Evolutionary conservation across 2,329 filamentous ascomycete species (phyloP).

Genomic region (Pezicula rhizophila): DNA sequence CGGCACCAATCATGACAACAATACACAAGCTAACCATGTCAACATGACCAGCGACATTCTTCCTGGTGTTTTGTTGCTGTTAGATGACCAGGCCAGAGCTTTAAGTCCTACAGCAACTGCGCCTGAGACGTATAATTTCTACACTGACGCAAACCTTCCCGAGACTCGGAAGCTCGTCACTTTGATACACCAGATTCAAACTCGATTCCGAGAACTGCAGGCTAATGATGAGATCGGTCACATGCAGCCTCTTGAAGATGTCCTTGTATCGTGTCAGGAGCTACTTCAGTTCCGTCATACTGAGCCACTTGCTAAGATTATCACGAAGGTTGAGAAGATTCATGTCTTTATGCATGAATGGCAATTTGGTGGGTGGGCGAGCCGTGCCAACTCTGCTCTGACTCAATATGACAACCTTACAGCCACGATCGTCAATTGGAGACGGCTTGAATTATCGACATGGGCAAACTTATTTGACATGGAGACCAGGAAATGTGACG

Average conservation of each 20-base stretch:
- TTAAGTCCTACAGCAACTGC: conserved; percentile 34
- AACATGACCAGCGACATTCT: conserved; percentile 50
- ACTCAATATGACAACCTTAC: conserved; percentile 73
- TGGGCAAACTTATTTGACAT: conserved; percentile 87
- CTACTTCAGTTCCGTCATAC: conserved; percentile 69
- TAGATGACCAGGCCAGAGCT: conserved; percentile 54
- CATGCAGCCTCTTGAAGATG: conserved; percentile 74
- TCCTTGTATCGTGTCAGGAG: conserved; percentile 67
- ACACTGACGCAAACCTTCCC: conserved; percentile 69
- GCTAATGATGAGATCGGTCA: conserved; percentile 59
- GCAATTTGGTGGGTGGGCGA: conserved; percentile 82
- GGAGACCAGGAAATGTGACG: conserved; percentile 68
- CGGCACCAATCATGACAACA: conserved; percentile 13
- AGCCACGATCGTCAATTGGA: conserved; percentile 77
- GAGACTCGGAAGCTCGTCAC: conserved; percentile 70
- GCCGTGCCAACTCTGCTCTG: conserved; percentile 65
- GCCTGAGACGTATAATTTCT: conserved; percentile 72
- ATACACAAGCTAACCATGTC: conserved; percentile 18
- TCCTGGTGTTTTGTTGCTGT: conserved; percentile 56
- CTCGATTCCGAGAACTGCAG: conserved; percentile 68
- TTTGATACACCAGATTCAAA: conserved; percentile 62
- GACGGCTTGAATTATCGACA: conserved; percentile 82
- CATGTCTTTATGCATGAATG: conserved; percentile 85
- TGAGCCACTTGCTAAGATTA: conserved; percentile 79
- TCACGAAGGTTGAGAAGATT: conserved; percentile 82